Base-by-base conservation (phyloP, 2,329 filamentous ascomycete species). In the Chaetomiaceae sp. region DNA sequence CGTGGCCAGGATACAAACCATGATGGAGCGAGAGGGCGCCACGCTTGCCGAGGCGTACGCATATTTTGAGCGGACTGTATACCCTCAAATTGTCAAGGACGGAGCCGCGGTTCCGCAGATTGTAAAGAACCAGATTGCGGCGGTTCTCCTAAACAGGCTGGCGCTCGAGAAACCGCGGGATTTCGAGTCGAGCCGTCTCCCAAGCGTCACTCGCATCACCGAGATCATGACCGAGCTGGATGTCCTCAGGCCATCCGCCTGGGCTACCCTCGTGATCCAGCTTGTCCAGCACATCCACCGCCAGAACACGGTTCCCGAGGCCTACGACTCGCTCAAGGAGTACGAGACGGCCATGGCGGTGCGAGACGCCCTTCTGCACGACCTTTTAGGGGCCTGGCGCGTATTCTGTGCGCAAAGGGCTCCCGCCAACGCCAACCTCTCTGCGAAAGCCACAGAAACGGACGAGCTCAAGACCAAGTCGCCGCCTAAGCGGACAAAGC, bases 321-420 rank as follows among this genome's bases (percentile, higher is more conserved):
- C 64, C 27, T 66, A 65, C 40, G 39, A 57, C 3, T 62, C 65
- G 14, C 54, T 63, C 11, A 60, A 64, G 33, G 60, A 60, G 9
- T 65, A 65, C 48, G 66, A 68, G 45, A 62, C 51, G 12, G 61
- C 63, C 46, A 64, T 69, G 57, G 60, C 60, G 14, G 60, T 58
- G 34, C 65, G 66, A 36, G 64, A 69, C 33, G 59, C 53, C 8
- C 65, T 74, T 51, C 59, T 75, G 3, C 58, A 60, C 17, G 73
- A 75, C 55, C 65, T 76, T 3, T 60, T 74, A 15, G 66, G 71
- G 20, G 65, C 71, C 15, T 76, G 73, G 74, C 69, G 70, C 38
- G 55, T 70, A 12, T 66, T 75, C 51, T 66, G 67, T 25, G 55
- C 69, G 17, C 69, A 70, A n/a, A 60, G 56, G 15, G 29, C 54